A percentile compares a stretch with the other conserved stretches of the same genome.
Evolutionary conservation across 129 eudicot species (phyloP).

Genomic region (Deinandra increscens): DNA sequence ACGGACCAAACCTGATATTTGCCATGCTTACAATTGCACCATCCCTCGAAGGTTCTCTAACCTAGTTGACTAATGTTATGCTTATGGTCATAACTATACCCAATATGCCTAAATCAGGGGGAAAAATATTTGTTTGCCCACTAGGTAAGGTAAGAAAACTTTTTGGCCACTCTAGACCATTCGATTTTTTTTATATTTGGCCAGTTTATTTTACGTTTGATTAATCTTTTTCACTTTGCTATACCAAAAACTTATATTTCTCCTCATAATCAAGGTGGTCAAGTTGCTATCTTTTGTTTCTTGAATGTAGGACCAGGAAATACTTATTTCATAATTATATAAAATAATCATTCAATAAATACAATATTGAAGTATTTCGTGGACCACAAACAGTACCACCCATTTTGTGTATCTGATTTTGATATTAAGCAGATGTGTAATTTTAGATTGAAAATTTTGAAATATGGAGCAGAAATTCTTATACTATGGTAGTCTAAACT

Average conservation of each 20-base stretch:
- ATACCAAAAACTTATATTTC: not conserved
- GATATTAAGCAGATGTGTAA: not conserved
- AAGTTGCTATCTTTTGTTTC: not conserved
- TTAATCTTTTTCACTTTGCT: not conserved
- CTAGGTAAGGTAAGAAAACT: not conserved
- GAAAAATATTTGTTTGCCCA: not conserved
- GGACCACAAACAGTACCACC: slow-evolving; percentile 6
- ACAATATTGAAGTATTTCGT: not conserved
- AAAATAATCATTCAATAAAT: not conserved
- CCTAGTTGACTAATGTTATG: too few relatives aligned
- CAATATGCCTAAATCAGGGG: not conserved
- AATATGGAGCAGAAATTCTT: not conserved
- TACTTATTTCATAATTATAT: not conserved
- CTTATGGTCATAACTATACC: not conserved
- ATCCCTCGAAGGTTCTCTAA: too few relatives aligned
- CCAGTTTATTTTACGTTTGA: not conserved
- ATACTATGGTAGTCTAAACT: not conserved
- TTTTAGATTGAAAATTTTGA: not conserved
- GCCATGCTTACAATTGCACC: too few relatives aligned
- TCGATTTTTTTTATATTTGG: not conserved
- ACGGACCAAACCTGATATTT: too few relatives aligned
- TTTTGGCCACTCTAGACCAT: not conserved
- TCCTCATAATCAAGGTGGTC: not conserved
- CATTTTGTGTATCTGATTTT: not conserved
- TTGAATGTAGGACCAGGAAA: not conserved